A percentile compares a stretch with the other conserved stretches of the same genome.
phyloP scores from a whole-genome alignment of 768 basidiomycete genomes.

The Rickenella mellea region DNA sequence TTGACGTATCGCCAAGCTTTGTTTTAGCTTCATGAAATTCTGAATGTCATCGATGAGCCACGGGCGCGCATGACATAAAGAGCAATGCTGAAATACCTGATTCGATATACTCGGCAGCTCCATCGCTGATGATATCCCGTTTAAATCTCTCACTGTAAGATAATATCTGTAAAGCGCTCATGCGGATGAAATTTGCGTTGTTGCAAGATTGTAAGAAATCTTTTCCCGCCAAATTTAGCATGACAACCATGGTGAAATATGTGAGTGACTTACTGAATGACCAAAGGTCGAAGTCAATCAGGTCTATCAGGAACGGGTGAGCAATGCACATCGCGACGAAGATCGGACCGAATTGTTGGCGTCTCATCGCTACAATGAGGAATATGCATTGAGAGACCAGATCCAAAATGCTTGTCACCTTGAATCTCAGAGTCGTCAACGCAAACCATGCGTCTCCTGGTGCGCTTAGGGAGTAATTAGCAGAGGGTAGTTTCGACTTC shows the following conservation, averaged over 20 bases:
- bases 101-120: neutral
- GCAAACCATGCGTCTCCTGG: neutral
- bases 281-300: neutral
- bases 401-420: neutral
- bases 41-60: no score
- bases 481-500: neutral
- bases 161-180: neutral
- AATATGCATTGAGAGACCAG: neutral
- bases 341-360: neutral
- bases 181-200: neutral
- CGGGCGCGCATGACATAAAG: no score
- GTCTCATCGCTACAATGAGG: neutral
- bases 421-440: neutral
- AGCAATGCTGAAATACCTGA: no score
- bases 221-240: neutral
- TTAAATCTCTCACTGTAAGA: neutral
- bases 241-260: no score
- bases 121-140: neutral
- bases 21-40: no score
- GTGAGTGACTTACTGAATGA: no score
- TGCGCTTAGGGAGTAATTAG: neutral
- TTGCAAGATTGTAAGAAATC: neutral
- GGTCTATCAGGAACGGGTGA: neutral
- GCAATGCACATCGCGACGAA: neutral
- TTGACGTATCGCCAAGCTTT: no score